Conservation (phyloP, 2,329 filamentous ascomycete species). For the Cladophialophora bantiana region DNA sequence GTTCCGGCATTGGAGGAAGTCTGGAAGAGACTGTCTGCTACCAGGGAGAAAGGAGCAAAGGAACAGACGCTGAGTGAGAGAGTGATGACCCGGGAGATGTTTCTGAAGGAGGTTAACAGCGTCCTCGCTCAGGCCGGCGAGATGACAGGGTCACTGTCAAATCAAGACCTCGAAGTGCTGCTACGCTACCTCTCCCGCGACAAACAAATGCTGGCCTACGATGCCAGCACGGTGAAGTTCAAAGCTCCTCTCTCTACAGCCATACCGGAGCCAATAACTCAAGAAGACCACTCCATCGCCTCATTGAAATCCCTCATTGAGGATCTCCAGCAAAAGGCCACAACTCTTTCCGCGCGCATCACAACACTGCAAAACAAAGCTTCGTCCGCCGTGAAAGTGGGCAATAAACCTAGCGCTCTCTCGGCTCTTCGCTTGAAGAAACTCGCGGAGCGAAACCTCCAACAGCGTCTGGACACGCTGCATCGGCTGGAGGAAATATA, state of each 20-base stretch:
- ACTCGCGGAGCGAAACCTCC: constrained; percentile 75
- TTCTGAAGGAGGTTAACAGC: constrained; percentile 64
- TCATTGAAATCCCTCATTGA: constrained; percentile 76
- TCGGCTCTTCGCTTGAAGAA: constrained; percentile 84
- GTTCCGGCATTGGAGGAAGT: constrained; percentile 64
- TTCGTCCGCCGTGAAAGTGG: constrained; percentile 72
- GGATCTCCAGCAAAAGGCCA: constrained; percentile 70
- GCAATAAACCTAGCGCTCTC: constrained; percentile 77
- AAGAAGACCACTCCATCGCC: constrained; percentile 82
- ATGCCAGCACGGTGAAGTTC: constrained; percentile 74
- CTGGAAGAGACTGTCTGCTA: constrained; percentile 28
- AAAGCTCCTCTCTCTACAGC: constrained; percentile 54
- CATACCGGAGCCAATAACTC: constrained; percentile 62
- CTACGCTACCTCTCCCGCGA: constrained; percentile 74
- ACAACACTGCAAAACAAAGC: constrained; percentile 62
- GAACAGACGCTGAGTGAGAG: constrained; percentile 35
- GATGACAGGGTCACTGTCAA: constrained; percentile 47
- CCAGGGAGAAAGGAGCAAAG: neutral
- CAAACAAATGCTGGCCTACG: constrained; percentile 59
- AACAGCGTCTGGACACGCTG: constrained; percentile 74
- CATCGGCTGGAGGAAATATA: constrained; percentile 84
- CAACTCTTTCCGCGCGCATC: constrained; percentile 66
- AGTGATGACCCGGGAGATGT: constrained; percentile 60
- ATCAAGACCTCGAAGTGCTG: constrained; percentile 71
- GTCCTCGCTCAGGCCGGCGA: constrained; percentile 51